phyloP scores from a whole-genome alignment of 225 moss, liverwort and hornwort species.

The Thuidium tamariscinum region DNA sequence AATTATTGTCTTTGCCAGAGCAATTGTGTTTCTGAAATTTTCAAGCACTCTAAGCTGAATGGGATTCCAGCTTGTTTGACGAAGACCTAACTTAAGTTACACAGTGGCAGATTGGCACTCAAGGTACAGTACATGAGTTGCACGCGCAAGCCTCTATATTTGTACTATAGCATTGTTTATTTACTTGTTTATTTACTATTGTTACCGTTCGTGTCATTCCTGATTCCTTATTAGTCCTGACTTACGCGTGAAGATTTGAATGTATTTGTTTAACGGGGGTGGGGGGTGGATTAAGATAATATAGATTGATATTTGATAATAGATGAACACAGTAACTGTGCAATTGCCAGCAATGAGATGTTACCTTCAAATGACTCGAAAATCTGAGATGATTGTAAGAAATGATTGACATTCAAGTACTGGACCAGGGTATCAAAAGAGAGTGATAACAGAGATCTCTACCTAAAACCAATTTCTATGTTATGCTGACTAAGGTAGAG shows the following conservation, averaged over 20 bases:
- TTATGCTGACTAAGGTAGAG: no score
- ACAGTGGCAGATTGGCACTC: neutral
- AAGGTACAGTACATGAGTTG: neutral
- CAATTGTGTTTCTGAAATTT: neutral
- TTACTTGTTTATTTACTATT: neutral
- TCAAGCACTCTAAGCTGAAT: neutral
- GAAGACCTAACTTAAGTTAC: neutral
- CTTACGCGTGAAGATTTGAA: neutral
- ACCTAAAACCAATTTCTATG: no score
- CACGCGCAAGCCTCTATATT: neutral
- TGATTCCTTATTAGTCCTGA: neutral
- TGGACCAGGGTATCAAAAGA: no score
- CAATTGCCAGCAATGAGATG: neutral
- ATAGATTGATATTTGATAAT: neutral
- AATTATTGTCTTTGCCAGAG: neutral
- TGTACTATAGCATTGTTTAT: neutral
- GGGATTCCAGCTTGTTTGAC: neutral
- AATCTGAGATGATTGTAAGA: no score
- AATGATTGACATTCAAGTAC: no score
- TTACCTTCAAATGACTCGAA: neutral
- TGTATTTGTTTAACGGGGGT: neutral
- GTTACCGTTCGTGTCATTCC: neutral
- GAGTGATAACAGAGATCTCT: no score
- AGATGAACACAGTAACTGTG: neutral
- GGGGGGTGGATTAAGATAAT: neutral